Evolutionary conservation across 768 basidiomycete genomes (phyloP), one percentile per base, ranked within the genome.

Genomic region (Russula olivacea): DNA sequence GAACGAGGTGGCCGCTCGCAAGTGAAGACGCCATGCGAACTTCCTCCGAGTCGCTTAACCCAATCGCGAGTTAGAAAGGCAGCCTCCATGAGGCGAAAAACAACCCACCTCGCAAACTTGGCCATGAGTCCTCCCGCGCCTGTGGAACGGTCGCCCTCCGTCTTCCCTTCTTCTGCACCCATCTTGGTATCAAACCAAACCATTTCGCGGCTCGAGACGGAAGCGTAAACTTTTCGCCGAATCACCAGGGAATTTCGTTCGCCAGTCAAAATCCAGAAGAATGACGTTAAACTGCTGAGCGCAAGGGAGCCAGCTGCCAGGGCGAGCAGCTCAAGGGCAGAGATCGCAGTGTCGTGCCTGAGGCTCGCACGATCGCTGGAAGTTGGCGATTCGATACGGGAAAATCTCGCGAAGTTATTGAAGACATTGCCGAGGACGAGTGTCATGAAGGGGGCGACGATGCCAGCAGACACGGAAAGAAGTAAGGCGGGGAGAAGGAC

Each of bases 71-170:
- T 57, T 66, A 32, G 54, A 55, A 38, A 12, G 4, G 6, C 2
- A 36, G 21, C 34, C 3, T 34, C 25, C 8, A 7, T 0, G 15
- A 15, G n/a, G 14, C 15, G 19, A 50, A 45, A 40, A 48, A 40
- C 17, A 23, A n/a, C 72, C 48, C 61, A 91, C 93, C 85, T 85
- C 38, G 89, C 83, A 72, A 97, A 98, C 71, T 93, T 91, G 58
- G 91, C 87, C 93, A 96, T 95, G 49, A 97, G 78, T 23, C 93
- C 94, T 63, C 89, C 93, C 55, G 93, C 92, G 64, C 91, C 91
- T 53, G 87, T 76, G 43, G 83, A 80, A 28, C 81, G 81, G 47
- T 80, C 73, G 36, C 73, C 75, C 38, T 80, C 77, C 50, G 72
- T 66, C 41, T 74, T 76, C 25, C 78, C 73, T 43, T 78, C 79